phyloP scores from a whole-genome alignment of 2,329 filamentous ascomycete genomes.

The Ceratocystis variospora region DNA sequence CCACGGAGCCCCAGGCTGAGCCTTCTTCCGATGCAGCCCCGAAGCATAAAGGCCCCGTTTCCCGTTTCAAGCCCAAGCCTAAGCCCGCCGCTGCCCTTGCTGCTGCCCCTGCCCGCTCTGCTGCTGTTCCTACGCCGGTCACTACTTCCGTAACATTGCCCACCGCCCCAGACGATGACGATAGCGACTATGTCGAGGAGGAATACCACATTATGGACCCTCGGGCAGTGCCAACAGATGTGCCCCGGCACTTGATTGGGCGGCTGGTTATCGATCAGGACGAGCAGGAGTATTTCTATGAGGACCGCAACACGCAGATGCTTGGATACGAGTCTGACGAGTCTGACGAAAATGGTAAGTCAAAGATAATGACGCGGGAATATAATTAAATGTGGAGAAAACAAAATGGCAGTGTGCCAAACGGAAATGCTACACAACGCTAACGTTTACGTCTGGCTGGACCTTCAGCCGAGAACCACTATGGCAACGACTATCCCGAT shows the following conservation, averaged over 20 bases:
- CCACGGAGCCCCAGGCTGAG: constrained; percentile 22
- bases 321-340: constrained; percentile 40
- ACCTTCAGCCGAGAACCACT: constrained; percentile 55
- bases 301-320: constrained; percentile 16
- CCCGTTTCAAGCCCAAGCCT: constrained; percentile 32
- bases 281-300: constrained; percentile 45
- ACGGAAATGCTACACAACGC: not conserved
- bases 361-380: constrained; percentile 9
- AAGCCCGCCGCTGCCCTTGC: constrained; percentile 7
- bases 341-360: constrained; percentile 50
- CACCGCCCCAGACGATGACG: constrained; percentile 30
- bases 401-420: not conserved
- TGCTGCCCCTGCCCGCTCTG: not conserved
- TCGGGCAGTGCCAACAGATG: constrained; percentile 34
- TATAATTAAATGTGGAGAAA: not conserved
- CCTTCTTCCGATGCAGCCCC: constrained; percentile 30
- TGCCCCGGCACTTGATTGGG: constrained; percentile 39
- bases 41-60: constrained; percentile 39
- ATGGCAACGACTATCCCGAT: constrained; percentile 67
- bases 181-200: constrained; percentile 49
- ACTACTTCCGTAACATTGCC: constrained; percentile 20
- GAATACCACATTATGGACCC: constrained; percentile 50
- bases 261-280: constrained; percentile 44
- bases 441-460: constrained; percentile 8
- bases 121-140: constrained; percentile 10